A percentile compares a stretch with the other conserved stretches of the same genome.
phyloP scores from a whole-genome alignment of 345 rosid species.

The Aquilaria malaccensis region DNA sequence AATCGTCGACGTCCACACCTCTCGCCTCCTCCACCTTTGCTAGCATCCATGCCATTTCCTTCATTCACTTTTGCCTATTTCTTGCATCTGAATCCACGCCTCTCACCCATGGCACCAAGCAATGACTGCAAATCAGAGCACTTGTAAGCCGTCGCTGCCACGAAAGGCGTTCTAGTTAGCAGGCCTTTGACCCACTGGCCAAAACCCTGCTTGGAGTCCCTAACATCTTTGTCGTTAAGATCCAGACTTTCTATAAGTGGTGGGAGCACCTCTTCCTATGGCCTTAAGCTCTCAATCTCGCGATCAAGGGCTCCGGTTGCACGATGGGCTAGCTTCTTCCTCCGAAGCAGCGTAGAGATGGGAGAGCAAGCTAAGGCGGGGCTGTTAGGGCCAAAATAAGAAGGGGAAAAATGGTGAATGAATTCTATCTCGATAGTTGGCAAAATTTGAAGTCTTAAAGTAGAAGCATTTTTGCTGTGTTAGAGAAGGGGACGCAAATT shows the following conservation, averaged over 20 bases:
- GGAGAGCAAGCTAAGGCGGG: slow-evolving; percentile 53
- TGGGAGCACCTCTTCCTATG: slow-evolving; percentile 42
- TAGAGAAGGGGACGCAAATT: neutral
- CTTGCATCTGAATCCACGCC: too few relatives aligned
- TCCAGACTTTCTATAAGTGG: slow-evolving; percentile 91
- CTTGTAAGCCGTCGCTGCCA: slow-evolving; percentile 35
- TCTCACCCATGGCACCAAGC: slow-evolving; percentile 74
- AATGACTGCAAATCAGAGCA: slow-evolving; percentile 72
- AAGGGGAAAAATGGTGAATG: slow-evolving; percentile 75
- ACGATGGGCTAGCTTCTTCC: slow-evolving; percentile 38
- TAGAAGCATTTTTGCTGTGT: neutral
- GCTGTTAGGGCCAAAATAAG: slow-evolving; percentile 55
- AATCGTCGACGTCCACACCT: too few relatives aligned
- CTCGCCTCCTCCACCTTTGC: too few relatives aligned
- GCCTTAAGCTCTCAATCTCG: slow-evolving; percentile 78
- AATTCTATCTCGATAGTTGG: slow-evolving; percentile 67
- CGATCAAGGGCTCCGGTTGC: slow-evolving; percentile 40
- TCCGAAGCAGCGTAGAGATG: slow-evolving; percentile 39
- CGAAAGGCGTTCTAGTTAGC: slow-evolving; percentile 55
- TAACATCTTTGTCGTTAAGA: slow-evolving; percentile 52
- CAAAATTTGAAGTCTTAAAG: neutral
- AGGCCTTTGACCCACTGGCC: slow-evolving; percentile 93
- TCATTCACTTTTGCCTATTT: too few relatives aligned
- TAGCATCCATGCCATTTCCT: too few relatives aligned
- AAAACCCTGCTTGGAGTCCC: slow-evolving; percentile 48